Evolutionary conservation across 768 basidiomycete species (phyloP).

Genomic region (Amanita pseudoporphyria): DNA sequence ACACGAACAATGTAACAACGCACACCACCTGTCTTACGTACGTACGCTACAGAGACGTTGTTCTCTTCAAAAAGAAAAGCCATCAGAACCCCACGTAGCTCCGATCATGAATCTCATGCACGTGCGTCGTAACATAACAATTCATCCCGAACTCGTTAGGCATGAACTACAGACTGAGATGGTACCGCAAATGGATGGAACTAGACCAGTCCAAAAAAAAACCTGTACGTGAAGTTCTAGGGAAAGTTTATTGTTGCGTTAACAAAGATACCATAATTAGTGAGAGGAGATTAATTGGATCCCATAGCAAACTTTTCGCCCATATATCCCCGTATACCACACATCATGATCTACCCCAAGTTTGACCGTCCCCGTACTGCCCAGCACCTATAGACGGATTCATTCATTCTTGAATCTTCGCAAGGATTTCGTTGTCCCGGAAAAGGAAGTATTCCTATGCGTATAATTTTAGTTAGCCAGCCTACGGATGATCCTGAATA

Average conservation of each 20-base stretch:
- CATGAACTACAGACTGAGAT: too few species aligned
- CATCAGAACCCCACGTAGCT: too few species aligned
- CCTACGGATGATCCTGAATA: slow-evolving; percentile 11
- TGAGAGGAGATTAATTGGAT: slow-evolving; percentile 1
- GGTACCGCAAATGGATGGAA: not conserved
- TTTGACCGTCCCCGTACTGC: not conserved
- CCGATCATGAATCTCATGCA: too few species aligned
- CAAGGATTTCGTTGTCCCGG: slow-evolving; percentile 91
- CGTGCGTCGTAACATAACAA: too few species aligned
- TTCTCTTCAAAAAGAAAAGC: too few species aligned
- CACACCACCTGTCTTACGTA: too few species aligned
- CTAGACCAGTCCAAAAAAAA: not conserved
- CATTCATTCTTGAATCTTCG: slow-evolving; percentile 85
- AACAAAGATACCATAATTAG: not conserved
- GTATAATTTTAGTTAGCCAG: slow-evolving; percentile 8
- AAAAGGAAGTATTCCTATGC: slow-evolving; percentile 88
- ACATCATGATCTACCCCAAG: not conserved
- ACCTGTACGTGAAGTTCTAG: not conserved
- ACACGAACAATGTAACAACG: too few species aligned
- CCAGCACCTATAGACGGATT: not conserved
- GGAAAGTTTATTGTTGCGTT: not conserved
- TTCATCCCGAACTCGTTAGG: too few species aligned
- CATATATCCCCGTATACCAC: not conserved
- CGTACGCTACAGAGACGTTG: too few species aligned
- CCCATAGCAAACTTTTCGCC: slow-evolving; percentile 3